Percentiles rank a stretch among this genome's conserved stretches.
phyloP scores from a whole-genome alignment of 2,329 filamentous ascomycete species.

The Hypoxylon sp. region DNA sequence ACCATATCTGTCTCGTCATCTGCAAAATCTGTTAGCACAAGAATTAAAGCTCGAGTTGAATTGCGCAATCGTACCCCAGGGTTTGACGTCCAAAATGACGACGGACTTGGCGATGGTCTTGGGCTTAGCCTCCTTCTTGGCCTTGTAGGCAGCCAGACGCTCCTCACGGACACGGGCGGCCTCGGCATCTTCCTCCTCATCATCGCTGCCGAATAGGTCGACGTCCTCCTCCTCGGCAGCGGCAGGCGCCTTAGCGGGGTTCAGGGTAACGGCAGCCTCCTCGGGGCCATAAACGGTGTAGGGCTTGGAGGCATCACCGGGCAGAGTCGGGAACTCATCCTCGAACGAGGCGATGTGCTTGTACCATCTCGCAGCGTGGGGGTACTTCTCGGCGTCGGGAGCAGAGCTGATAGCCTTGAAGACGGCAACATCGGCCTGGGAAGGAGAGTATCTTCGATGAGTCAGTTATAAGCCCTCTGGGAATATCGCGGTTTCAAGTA shows the following conservation, averaged over 20 bases:
- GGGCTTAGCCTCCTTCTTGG: constrained; percentile 95
- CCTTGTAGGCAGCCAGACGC: constrained; percentile 91
- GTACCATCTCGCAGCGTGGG: constrained; percentile 97
- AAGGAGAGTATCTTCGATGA: constrained; percentile 68
- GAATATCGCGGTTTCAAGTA: background rate
- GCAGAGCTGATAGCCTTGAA: constrained; percentile 87
- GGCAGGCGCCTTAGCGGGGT: constrained; percentile 83
- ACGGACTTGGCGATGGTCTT: constrained; percentile 97
- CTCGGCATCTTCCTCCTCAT: constrained; percentile 94
- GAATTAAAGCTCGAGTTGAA: background rate
- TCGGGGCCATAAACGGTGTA: constrained; percentile 95
- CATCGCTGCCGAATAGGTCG: constrained; percentile 93
- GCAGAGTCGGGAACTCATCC: constrained; percentile 89
- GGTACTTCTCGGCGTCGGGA: constrained; percentile 88
- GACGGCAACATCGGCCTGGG: constrained; percentile 95
- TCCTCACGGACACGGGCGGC: constrained; percentile 86
- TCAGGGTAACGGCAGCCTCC: constrained; percentile 79
- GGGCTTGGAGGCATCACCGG: constrained; percentile 90
- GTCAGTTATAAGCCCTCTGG: constrained; percentile 37
- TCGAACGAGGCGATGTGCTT: constrained; percentile 96
- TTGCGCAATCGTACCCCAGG: constrained; percentile 82
- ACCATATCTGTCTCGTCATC: constrained; percentile 96
- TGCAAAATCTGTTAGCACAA: constrained; percentile 49
- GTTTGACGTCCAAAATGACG: constrained; percentile 96
- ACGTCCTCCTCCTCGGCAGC: constrained; percentile 80